Percentiles rank a stretch among this genome's conserved stretches.
phyloP scores from a whole-genome alignment of 768 basidiomycete species.

The Collybia nuda region DNA sequence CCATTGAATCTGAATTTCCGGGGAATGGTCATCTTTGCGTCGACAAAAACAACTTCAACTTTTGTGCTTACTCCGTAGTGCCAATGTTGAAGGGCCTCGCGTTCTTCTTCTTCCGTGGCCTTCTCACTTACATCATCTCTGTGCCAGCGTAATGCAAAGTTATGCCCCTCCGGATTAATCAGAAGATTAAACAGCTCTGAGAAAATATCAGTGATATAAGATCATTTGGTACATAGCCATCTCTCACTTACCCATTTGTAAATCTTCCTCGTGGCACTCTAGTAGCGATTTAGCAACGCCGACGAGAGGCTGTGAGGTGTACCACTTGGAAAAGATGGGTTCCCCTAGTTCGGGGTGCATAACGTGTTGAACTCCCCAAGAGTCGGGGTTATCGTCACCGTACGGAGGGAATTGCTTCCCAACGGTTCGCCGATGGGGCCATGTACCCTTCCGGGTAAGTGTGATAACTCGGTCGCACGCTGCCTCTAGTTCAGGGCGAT shows the following conservation, averaged over 20 bases:
- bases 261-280: constrained; percentile 51
- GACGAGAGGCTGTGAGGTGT: constrained; percentile 53
- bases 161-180: constrained; percentile 62
- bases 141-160: constrained; percentile 80
- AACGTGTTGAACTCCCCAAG: constrained; percentile 80
- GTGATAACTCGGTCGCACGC: constrained; percentile 53
- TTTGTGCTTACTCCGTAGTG: constrained; percentile 61
- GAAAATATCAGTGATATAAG: not conserved
- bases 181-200: constrained; percentile 75
- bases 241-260: constrained; percentile 68
- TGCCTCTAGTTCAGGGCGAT: constrained; percentile 36
- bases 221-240: not conserved
- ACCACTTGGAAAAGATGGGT: constrained; percentile 63
- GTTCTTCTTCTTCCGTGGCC: constrained; percentile 61
- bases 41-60: not conserved
- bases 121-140: constrained; percentile 69
- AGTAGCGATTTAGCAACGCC: constrained; percentile 45
- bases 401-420: constrained; percentile 82
- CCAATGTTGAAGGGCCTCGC: constrained; percentile 52
- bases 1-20: constrained; percentile 63
- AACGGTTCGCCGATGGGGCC: constrained; percentile 69
- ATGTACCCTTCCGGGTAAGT: constrained; percentile 57
- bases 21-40: not conserved
- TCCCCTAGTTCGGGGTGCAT: constrained; percentile 77
- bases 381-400: constrained; percentile 56